A percentile compares a stretch with the other conserved stretches of the same genome.
These are phyloP conservation scores for Apiosordaria backusii DNA, from an alignment of 495 filamentous ascomycete genomes.

Conservation along the genomic window DNA sequence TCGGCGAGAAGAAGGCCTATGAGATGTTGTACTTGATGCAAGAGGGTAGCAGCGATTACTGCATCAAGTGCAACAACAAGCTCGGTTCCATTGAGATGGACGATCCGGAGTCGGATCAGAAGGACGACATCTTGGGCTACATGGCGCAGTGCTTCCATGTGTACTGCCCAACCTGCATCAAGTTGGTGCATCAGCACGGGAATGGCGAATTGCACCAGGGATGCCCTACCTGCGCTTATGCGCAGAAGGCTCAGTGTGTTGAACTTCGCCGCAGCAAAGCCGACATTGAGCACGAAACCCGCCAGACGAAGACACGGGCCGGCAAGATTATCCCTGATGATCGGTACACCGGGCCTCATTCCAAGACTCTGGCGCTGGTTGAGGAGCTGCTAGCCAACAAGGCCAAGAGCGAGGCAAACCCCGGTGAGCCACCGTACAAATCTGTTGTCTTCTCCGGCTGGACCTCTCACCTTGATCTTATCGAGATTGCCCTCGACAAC, in stretches of 20 bases:
- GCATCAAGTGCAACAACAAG: constrained; percentile 62
- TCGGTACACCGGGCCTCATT: constrained; percentile 79
- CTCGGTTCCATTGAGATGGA: constrained; percentile 53
- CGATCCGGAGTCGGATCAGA: constrained; percentile 50
- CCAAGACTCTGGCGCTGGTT: constrained; percentile 80
- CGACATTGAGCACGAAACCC: constrained; percentile 54
- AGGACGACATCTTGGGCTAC: constrained; percentile 65
- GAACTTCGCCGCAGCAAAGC: constrained; percentile 63
- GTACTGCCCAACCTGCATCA: constrained; percentile 71
- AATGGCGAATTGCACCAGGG: constrained; percentile 19
- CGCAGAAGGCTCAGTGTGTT: constrained; percentile 52
- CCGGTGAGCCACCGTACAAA: constrained; percentile 67
- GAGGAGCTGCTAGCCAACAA: constrained; percentile 58
- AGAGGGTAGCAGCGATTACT: constrained; percentile 68
- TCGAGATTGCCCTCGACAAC: constrained; percentile 75
- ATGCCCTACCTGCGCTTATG: constrained; percentile 19
- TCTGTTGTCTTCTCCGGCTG: constrained; percentile 91
- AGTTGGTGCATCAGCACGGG: constrained; percentile 42
- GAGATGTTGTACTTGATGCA: constrained; percentile 78
- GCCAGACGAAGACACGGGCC: constrained; percentile 37
- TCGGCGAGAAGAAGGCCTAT: constrained; percentile 66
- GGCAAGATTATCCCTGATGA: constrained; percentile 59
- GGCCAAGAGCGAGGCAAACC: constrained; percentile 55
- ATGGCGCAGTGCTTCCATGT: constrained; percentile 83
- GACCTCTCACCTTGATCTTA: constrained; percentile 91